A percentile compares a stretch with the other conserved stretches of the same genome.
Conservation (phyloP, 805 yeast genomes). For the Peterozyma toletana region DNA sequence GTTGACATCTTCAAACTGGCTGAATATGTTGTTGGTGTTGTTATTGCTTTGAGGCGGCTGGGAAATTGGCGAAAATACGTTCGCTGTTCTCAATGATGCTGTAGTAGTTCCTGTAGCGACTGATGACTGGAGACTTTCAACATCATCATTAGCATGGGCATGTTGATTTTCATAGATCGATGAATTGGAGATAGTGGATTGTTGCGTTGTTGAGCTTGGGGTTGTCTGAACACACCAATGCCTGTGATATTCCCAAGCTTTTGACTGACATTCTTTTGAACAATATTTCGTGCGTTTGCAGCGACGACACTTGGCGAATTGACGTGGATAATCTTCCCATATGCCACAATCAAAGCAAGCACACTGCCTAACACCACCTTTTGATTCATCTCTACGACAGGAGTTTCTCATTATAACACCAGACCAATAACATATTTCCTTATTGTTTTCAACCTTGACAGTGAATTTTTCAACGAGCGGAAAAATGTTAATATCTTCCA, state of each 20-base stretch:
- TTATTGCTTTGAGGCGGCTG: background rate
- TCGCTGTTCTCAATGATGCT: background rate
- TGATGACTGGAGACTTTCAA: constrained; percentile 3
- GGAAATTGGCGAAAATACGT: too few relatives aligned
- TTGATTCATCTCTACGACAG: constrained; percentile 79
- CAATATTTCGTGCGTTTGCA: constrained; percentile 95
- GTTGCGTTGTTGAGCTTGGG: constrained; percentile 16
- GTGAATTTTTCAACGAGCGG: constrained; percentile 92
- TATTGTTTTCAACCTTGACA: constrained; percentile 49
- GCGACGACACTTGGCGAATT: constrained; percentile 90
- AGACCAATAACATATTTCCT: constrained; percentile 92
- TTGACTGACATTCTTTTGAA: constrained; percentile 83
- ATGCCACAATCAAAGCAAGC: constrained; percentile 89
- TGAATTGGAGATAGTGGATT: background rate
- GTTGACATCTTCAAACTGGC: background rate
- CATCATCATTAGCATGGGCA: constrained; percentile 1
- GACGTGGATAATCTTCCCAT: constrained; percentile 88
- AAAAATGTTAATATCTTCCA: constrained; percentile 59
- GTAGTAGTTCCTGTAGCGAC: constrained; percentile 6
- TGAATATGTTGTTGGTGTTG: constrained; percentile 4
- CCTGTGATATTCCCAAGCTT: constrained; percentile 89
- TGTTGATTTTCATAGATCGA: background rate
- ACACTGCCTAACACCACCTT: constrained; percentile 91
- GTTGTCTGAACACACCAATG: constrained; percentile 76
- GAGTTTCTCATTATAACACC: constrained; percentile 97